phyloP scores from a whole-genome alignment of 2,329 filamentous ascomycete species.

The Mollisiaceae sp. region DNA sequence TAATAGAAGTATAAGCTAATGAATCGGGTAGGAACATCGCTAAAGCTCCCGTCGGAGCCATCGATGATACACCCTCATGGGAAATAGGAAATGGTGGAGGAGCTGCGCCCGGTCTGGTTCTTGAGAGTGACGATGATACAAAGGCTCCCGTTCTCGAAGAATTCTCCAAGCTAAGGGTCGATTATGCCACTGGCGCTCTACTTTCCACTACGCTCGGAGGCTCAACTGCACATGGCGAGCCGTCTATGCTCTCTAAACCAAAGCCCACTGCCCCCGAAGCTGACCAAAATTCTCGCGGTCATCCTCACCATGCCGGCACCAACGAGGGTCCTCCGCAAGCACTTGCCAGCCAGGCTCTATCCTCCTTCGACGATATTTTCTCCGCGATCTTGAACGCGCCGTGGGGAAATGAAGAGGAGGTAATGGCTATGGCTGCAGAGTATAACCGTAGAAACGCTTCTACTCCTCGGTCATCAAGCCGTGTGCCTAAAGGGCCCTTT shows the following conservation, averaged over 20 bases:
- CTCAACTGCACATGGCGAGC: too few relatives aligned
- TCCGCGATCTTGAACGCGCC: not conserved
- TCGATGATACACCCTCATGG: constrained; percentile 33
- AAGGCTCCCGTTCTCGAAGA: not conserved
- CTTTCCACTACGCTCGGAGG: too few relatives aligned
- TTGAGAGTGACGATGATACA: not conserved
- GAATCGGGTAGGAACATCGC: constrained; percentile 19
- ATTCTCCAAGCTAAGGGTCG: too few relatives aligned
- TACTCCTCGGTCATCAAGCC: too few relatives aligned
- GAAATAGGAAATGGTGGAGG: constrained; percentile 36
- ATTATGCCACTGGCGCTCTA: too few relatives aligned
- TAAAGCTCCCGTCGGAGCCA: constrained; percentile 24
- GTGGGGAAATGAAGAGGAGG: not conserved
- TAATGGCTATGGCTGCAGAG: not conserved
- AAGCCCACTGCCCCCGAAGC: not conserved
- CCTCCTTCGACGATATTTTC: not conserved
- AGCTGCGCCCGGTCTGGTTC: constrained; percentile 33
- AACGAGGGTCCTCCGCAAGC: not conserved
- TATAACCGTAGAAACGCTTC: not conserved
- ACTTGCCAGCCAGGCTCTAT: not conserved
- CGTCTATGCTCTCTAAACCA: not conserved
- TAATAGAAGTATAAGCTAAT: constrained; percentile 12
- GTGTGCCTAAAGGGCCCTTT: too few relatives aligned
- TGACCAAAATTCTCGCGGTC: too few relatives aligned
- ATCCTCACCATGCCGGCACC: too few relatives aligned